phyloP scores from a whole-genome alignment of 1,284 basidiomycete genomes.

The Waitea zeae region DNA sequence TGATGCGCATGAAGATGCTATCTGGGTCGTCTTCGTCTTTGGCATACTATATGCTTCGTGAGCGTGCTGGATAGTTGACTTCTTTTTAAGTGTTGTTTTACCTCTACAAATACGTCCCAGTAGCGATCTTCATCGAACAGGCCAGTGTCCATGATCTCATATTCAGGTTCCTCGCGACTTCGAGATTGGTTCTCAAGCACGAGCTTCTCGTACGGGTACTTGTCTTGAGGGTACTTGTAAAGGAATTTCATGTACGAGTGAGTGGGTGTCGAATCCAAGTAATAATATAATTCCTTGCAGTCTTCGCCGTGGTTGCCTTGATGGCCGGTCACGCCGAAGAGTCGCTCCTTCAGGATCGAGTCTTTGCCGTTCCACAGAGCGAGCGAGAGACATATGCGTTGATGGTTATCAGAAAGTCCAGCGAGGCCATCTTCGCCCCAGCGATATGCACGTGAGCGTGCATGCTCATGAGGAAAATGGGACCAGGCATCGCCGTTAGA shows the following conservation, averaged over 20 bases:
- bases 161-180: conserved; percentile 78
- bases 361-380: conserved; percentile 94
- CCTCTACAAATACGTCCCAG: conserved; percentile 97
- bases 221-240: conserved; percentile 92
- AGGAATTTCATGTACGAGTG: conserved; percentile 99
- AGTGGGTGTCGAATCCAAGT: conserved; percentile 94
- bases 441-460: conserved; percentile 86
- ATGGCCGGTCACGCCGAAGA: conserved; percentile 90
- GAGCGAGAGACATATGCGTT: conserved; percentile 79
- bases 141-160: conserved; percentile 87
- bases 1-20: conserved; percentile 84
- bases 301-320: conserved; percentile 99
- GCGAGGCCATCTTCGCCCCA: conserved; percentile 99
- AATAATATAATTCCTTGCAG: conserved; percentile 97
- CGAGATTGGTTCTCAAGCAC: conserved; percentile 74
- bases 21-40: conserved; percentile 91
- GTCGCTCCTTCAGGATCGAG: conserved; percentile 88
- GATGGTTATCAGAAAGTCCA: conserved; percentile 93
- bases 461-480: conserved; percentile 92
- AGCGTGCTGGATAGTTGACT: neutral
- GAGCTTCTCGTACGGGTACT: conserved; percentile 88
- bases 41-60: conserved; percentile 52
- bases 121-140: conserved; percentile 87
- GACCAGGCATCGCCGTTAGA: conserved; percentile 94
- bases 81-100: conserved; percentile 16